Evolutionary conservation across 2,329 filamentous ascomycete species (phyloP), one percentile per base, ranked within the genome.

Genomic region (Hymenotorrendiella dingleyae): DNA sequence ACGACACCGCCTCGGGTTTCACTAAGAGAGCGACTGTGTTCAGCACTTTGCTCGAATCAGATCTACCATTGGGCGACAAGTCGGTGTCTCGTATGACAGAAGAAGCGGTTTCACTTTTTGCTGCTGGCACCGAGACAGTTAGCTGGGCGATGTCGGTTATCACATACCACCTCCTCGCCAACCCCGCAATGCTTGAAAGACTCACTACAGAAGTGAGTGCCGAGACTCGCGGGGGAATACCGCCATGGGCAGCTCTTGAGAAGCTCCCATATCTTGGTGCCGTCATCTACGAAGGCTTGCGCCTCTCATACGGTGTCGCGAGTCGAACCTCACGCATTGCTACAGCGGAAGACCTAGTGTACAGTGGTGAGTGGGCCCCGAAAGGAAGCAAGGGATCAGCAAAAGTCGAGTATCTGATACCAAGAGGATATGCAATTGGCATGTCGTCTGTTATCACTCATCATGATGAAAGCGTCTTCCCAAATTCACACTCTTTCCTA

Each of bases 91-190:
- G 41, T 7, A 21, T 43, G 4, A 27, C 32, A 24, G 23, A 43
- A 11, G 41, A 43, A 27, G 41, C 16, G 11, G 28, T 22, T 4
- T 16, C 38, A 2, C 34, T 43, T 4, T 27, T 43, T 6, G 26
- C 38, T 27, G 41, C 41, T 3, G 41, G 41, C 16, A 30, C 39
- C 14, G 41, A 43, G 11, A 38, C 34, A 1, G 14, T 32, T 17
- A 35, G 34, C 4, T 38, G 34, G 20, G 37, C 41, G n/a, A 30
- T 38, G 3, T n/a, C 12, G 7, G 33, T 43, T 24, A 34, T 21
- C 7, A 34, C 37, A 22, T 62, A 59, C 36, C 53, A 64, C 30
- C 49, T 64, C 1, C 46, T 64, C 1, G 57, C 62, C 30, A 42
- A 52, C 19, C 59, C 59, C 2, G 42, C 50, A 6, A 33, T 45